phyloP scores from a whole-genome alignment of 768 basidiomycete genomes.

The Trametes punicea region DNA sequence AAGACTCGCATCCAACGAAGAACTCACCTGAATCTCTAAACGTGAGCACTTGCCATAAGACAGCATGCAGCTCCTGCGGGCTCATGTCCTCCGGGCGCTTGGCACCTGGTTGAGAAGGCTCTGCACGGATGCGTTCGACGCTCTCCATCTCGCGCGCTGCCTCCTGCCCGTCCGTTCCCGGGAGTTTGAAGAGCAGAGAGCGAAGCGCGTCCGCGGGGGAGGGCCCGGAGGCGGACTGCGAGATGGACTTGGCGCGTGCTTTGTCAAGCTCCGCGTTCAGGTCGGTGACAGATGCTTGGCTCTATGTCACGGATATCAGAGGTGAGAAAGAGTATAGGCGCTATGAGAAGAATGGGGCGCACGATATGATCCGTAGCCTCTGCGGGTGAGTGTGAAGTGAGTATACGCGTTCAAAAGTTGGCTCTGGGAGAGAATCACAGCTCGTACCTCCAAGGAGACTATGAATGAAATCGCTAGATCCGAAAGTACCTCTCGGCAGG shows the following conservation, averaged over 20 bases:
- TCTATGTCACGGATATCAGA: constrained; percentile 17
- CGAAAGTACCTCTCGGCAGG: constrained; percentile 56
- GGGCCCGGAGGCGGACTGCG: constrained; percentile 33
- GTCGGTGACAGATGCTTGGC: constrained; percentile 77
- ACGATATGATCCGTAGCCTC: constrained; percentile 66
- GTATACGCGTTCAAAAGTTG: background rate
- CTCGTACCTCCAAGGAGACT: constrained; percentile 68
- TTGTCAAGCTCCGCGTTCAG: constrained; percentile 74
- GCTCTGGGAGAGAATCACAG: background rate
- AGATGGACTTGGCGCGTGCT: constrained; percentile 52
- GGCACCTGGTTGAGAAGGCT: constrained; percentile 46
- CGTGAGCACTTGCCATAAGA: constrained; percentile 80
- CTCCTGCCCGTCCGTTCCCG: constrained; percentile 55
- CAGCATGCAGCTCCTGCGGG: constrained; percentile 82
- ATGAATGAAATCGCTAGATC: constrained; percentile 74
- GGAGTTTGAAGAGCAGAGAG: constrained; percentile 57
- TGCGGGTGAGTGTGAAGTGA: constrained; percentile 21
- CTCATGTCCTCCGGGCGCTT: constrained; percentile 78
- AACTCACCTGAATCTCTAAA: constrained; percentile 75
- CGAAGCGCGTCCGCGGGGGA: constrained; percentile 51
- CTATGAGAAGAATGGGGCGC: constrained; percentile 20
- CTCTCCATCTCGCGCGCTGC: constrained; percentile 74
- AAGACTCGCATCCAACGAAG: background rate
- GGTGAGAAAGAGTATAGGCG: background rate
- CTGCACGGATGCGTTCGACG: constrained; percentile 65